Conservation (phyloP, 331 rosid species). For the Acacia concinna region DNA sequence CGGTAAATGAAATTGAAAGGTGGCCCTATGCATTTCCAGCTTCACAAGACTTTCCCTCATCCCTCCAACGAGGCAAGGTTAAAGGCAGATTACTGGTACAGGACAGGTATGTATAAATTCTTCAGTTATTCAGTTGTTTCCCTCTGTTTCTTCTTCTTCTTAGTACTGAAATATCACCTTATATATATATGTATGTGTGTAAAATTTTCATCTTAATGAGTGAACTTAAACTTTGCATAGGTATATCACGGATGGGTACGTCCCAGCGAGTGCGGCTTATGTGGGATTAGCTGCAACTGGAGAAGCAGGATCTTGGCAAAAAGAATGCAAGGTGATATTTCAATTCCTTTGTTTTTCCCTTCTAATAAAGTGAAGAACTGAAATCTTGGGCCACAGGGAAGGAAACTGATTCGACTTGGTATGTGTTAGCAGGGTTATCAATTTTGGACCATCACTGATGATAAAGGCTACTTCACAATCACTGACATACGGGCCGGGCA, state of each 20-base stretch:
- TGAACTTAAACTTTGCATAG: slow-evolving; percentile 31
- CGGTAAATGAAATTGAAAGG: slow-evolving; percentile 54
- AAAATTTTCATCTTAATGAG: background rate
- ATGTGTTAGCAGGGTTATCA: slow-evolving; percentile 53
- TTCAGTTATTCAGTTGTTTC: background rate
- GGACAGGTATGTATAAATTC: slow-evolving; percentile 51
- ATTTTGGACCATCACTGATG: slow-evolving; percentile 69
- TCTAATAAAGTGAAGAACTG: background rate
- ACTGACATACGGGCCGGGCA: slow-evolving; percentile 43
- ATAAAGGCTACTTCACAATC: slow-evolving; percentile 54
- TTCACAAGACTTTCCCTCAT: slow-evolving; percentile 56
- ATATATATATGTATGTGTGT: background rate
- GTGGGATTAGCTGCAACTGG: slow-evolving; percentile 68
- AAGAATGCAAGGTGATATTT: slow-evolving; percentile 58
- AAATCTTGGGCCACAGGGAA: background rate
- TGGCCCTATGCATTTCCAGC: slow-evolving; percentile 79
- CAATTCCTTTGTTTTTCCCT: background rate
- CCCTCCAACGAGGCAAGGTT: slow-evolving; percentile 57
- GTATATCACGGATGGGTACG: slow-evolving; percentile 35
- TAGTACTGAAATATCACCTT: background rate
- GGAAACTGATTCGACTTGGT: background rate
- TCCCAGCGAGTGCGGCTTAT: slow-evolving; percentile 47
- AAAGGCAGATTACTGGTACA: slow-evolving; percentile 63
- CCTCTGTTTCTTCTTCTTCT: background rate
- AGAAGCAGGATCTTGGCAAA: slow-evolving; percentile 69